Evolutionary conservation across 345 rosid genomes (phyloP).

Genomic region (Murraya koenigii): DNA sequence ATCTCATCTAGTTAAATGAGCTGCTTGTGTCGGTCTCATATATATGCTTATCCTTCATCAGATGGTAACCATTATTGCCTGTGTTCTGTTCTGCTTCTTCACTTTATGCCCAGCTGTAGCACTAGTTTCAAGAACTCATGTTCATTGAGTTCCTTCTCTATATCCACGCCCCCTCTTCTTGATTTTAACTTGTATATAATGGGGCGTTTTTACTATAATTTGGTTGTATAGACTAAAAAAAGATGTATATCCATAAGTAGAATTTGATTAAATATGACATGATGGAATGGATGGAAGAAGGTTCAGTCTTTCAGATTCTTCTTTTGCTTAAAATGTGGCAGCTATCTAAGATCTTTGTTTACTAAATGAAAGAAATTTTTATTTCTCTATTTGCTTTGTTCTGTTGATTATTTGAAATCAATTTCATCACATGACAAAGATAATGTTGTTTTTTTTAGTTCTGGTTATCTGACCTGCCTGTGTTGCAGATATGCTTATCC

Average conservation of each 20-base stretch:
- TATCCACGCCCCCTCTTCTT: too few species aligned
- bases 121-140: background rate
- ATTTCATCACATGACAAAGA: conserved; percentile 5
- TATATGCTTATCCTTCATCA: background rate
- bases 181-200: background rate
- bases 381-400: background rate
- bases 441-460: conserved; percentile 9
- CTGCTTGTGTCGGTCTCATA: background rate
- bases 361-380: background rate
- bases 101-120: background rate
- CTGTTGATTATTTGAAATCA: background rate
- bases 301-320: background rate
- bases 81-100: background rate
- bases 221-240: background rate
- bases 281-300: background rate
- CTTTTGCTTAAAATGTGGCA: background rate
- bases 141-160: background rate
- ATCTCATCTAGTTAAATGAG: background rate
- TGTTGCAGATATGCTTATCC: conserved; percentile 91
- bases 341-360: background rate
- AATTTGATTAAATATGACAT: background rate
- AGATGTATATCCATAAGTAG: background rate
- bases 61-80: background rate
- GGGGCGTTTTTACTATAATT: background rate
- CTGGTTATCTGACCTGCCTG: conserved; percentile 2